Percentiles rank a stretch among this genome's conserved stretches.
Evolutionary conservation across 2,329 filamentous ascomycete genomes (phyloP).

Genomic region (Leptographium flavum): DNA sequence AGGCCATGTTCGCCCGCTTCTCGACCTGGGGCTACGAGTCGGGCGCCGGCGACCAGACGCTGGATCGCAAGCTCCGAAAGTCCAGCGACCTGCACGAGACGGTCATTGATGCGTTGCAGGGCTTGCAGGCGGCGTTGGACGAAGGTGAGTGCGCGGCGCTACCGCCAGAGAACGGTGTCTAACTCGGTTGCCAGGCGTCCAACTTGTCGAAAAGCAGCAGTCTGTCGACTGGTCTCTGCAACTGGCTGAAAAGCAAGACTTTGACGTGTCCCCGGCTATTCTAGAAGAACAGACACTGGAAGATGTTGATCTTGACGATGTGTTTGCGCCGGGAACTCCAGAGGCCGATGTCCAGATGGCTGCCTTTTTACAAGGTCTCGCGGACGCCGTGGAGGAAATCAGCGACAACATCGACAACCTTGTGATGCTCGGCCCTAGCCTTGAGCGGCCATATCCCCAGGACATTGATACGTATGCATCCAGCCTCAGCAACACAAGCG

Average conservation of each 20-base stretch:
- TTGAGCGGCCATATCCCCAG: constrained; percentile 8
- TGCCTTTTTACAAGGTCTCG: neutral
- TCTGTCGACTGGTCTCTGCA: constrained; percentile 1
- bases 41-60: constrained; percentile 7
- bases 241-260: neutral
- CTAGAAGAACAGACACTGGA: neutral
- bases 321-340: neutral
- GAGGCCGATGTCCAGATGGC: neutral
- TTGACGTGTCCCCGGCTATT: neutral
- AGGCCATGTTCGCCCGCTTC: constrained; percentile 6
- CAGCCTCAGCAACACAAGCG: constrained; percentile 7
- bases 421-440: constrained; percentile 9
- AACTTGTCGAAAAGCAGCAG: constrained; percentile 5
- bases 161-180: neutral
- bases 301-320: neutral
- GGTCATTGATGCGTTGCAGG: constrained; percentile 3
- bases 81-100: constrained; percentile 7
- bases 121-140: constrained; percentile 6
- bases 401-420: constrained; percentile 3
- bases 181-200: neutral
- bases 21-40: constrained; percentile 10
- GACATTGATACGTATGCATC: constrained; percentile 7
- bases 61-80: constrained; percentile 9
- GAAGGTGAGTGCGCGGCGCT: neutral
- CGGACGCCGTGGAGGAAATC: neutral